Evolutionary conservation across 257 asterid species (phyloP).

Genomic region (Solanum sitiens): DNA sequence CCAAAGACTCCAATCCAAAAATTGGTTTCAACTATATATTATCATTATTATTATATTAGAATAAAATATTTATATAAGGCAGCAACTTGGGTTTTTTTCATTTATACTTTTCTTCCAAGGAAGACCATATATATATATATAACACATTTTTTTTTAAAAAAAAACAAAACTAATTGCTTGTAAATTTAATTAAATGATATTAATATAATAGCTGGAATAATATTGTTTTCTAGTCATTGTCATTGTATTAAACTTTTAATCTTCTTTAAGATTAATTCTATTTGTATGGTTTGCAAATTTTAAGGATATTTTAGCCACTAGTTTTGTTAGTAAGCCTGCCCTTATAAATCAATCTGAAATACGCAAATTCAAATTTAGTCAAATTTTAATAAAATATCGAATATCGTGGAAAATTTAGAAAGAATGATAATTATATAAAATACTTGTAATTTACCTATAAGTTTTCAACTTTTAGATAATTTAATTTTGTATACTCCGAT

Average conservation of each 20-base stretch:
- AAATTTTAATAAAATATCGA: background rate
- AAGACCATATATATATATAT: background rate
- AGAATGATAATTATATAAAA: background rate
- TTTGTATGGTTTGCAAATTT: background rate
- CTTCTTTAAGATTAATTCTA: background rate
- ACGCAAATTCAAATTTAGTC: fast-evolving
- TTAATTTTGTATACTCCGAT: background rate
- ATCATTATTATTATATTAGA: background rate
- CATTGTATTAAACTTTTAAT: background rate
- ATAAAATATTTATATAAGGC: background rate
- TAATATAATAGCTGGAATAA: background rate
- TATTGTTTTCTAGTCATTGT: background rate
- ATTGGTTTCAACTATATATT: background rate
- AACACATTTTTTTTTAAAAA: background rate
- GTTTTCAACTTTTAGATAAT: background rate
- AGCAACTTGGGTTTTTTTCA: background rate
- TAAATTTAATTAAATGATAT: background rate
- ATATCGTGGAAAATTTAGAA: fast-evolving
- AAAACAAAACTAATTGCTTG: background rate
- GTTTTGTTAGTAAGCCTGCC: background rate
- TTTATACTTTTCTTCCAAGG: background rate
- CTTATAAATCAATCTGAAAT: background rate
- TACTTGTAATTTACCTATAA: background rate
- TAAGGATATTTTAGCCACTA: background rate
- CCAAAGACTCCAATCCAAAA: background rate